Evolutionary conservation across 441 rosid species (phyloP).

Genomic region (Erodium chrysanthum): DNA sequence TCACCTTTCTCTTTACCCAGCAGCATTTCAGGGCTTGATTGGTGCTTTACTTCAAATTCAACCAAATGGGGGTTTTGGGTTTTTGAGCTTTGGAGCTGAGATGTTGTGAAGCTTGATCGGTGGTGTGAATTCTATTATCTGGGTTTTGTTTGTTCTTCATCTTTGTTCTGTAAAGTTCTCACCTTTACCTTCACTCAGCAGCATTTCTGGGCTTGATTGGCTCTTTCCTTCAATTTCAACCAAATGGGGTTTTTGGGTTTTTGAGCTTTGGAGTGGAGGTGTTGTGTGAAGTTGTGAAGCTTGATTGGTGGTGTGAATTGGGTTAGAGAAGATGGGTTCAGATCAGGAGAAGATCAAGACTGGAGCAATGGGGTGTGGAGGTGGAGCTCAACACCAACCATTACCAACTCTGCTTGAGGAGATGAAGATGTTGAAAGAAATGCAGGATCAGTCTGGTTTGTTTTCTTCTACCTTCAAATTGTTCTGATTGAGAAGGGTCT

Average conservation of each 20-base stretch:
- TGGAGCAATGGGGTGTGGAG: not conserved
- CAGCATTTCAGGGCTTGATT: not conserved
- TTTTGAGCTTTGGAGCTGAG: too few species aligned
- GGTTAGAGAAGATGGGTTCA: not conserved
- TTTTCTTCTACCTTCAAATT: not conserved
- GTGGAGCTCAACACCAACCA: slow-evolving; percentile 1
- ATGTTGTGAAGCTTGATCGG: too few species aligned
- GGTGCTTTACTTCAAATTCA: not conserved
- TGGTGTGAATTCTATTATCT: not conserved
- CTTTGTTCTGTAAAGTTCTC: not conserved
- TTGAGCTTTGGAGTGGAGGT: not conserved
- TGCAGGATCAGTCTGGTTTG: slow-evolving; percentile 5
- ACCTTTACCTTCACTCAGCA: not conserved
- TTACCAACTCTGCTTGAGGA: not conserved
- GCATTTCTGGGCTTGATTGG: not conserved
- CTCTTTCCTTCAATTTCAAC: not conserved
- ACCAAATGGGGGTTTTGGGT: too few species aligned
- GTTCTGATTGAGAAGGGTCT: too few species aligned
- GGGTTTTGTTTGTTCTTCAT: not conserved
- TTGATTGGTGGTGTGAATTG: too few species aligned
- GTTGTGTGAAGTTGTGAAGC: not conserved
- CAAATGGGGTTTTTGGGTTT: not conserved
- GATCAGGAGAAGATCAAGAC: not conserved
- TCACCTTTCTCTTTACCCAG: not conserved
- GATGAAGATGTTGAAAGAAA: slow-evolving; percentile 1